phyloP scores from a whole-genome alignment of 2,329 filamentous ascomycete genomes.

The Aspergillus sp. region DNA sequence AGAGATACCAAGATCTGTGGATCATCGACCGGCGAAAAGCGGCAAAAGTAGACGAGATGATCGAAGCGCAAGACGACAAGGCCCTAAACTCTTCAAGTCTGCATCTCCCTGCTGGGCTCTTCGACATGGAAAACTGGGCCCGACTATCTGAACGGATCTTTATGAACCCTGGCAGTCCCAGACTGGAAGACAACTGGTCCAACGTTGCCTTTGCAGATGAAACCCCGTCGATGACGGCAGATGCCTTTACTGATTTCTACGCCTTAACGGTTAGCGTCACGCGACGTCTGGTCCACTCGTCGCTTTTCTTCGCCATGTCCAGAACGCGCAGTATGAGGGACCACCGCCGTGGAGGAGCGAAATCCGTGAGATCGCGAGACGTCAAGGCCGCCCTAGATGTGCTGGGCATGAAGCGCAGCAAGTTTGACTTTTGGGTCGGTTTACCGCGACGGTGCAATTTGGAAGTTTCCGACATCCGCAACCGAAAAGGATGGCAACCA shows the following conservation, averaged over 20 bases:
- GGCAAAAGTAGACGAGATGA: constrained; percentile 18
- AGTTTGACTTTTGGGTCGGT: constrained; percentile 42
- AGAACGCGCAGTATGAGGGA: constrained; percentile 47
- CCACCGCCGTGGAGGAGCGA: constrained; percentile 20
- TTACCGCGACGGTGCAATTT: constrained; percentile 45
- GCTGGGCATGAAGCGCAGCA: constrained; percentile 41
- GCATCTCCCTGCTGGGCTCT: constrained; percentile 46
- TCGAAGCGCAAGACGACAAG: constrained; percentile 19
- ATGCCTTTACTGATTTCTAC: constrained; percentile 68
- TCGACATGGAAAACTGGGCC: constrained; percentile 54
- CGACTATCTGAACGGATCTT: constrained; percentile 57
- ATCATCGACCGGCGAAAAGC: constrained; percentile 43
- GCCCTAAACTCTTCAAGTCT: constrained; percentile 13
- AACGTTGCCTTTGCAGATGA: constrained; percentile 44
- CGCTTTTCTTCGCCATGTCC: constrained; percentile 61
- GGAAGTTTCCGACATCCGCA: constrained; percentile 36
- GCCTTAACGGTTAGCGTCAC: constrained; percentile 59
- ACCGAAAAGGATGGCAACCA: constrained; percentile 22
- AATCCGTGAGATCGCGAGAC: constrained; percentile 38
- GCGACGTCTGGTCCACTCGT: constrained; percentile 58
- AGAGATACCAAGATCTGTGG: constrained; percentile 57
- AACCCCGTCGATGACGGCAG: constrained; percentile 61
- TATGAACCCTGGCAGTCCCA: constrained; percentile 57
- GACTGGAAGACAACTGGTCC: constrained; percentile 59
- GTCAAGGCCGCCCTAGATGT: constrained; percentile 47